Evolutionary conservation across 129 eudicot species (phyloP).

Genomic region (Flaveria trinervia): DNA sequence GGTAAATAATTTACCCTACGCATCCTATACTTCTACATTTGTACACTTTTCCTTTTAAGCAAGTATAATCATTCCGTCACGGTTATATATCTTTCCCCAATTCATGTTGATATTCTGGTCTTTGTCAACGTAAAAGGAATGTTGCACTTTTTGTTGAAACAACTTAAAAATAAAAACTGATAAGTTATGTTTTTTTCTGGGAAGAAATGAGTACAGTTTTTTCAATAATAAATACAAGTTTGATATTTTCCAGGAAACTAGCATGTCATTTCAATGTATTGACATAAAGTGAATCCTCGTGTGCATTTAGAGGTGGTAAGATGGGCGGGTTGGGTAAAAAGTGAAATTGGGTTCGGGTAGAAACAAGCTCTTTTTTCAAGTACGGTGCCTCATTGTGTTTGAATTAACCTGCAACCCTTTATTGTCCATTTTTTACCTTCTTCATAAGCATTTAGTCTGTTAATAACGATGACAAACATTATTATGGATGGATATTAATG

Average conservation of each 20-base stretch:
- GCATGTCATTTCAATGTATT: background rate
- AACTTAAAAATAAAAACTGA: background rate
- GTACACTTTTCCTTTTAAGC: slow-evolving; percentile 33
- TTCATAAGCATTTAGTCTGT: background rate
- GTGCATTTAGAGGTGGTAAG: background rate
- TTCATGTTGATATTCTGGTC: slow-evolving; percentile 16
- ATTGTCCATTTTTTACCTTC: background rate
- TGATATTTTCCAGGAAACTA: slow-evolving; percentile 6
- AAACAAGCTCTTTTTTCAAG: background rate
- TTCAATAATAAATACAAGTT: background rate
- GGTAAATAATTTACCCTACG: slow-evolving; percentile 33
- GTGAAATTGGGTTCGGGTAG: slow-evolving; percentile 6
- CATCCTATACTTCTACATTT: slow-evolving; percentile 5
- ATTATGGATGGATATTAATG: too few species aligned
- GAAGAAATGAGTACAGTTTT: slow-evolving; percentile 1
- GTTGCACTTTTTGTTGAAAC: slow-evolving; percentile 13
- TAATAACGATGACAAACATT: background rate
- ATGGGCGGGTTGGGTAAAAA: slow-evolving; percentile 12
- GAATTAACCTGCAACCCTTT: background rate
- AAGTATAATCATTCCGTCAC: slow-evolving; percentile 8
- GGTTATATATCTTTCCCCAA: slow-evolving; percentile 14
- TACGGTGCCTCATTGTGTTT: background rate
- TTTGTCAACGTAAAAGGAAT: background rate
- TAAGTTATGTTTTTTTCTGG: slow-evolving; percentile 3
- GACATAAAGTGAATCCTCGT: slow-evolving; percentile 5